A percentile compares a stretch with the other conserved stretches of the same genome.
phyloP scores from a whole-genome alignment of 2,329 filamentous ascomycete species.

The Colletotrichum spaethianum region DNA sequence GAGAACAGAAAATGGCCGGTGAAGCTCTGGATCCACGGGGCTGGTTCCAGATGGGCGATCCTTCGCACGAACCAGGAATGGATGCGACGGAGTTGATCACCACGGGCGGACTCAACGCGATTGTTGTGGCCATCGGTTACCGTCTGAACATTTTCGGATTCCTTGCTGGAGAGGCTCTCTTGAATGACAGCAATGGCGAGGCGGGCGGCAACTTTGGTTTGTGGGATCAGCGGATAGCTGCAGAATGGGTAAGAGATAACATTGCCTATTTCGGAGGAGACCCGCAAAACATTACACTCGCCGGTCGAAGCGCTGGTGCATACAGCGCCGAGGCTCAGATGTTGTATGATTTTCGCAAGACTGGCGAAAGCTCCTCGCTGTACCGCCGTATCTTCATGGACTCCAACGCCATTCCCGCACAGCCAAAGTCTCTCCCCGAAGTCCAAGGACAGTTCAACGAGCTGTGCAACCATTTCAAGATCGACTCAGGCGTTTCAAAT shows the following conservation, averaged over 20 bases:
- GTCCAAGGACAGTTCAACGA: constrained; percentile 59
- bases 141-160: constrained; percentile 64
- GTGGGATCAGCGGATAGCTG: constrained; percentile 63
- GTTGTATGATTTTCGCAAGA: constrained; percentile 52
- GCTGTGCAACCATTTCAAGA: constrained; percentile 52
- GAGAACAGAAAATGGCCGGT: constrained; percentile 52
- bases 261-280: constrained; percentile 63
- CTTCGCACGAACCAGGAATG: constrained; percentile 57
- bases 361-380: constrained; percentile 37
- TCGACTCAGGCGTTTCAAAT: constrained; percentile 44
- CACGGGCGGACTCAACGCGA: constrained; percentile 52
- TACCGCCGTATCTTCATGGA: constrained; percentile 58
- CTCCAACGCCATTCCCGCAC: constrained; percentile 61
- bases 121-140: constrained; percentile 63
- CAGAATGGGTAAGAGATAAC: constrained; percentile 65
- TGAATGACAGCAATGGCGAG: constrained; percentile 43
- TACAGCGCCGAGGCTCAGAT: constrained; percentile 59
- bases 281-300: constrained; percentile 55
- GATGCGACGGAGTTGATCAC: constrained; percentile 60
- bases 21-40: constrained; percentile 62
- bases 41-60: constrained; percentile 63
- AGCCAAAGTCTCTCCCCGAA: constrained; percentile 56
- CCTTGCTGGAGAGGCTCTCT: constrained; percentile 56
- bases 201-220: constrained; percentile 56
- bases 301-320: constrained; percentile 60